phyloP scores from a whole-genome alignment of 352 stramenopile genomes.

The Globisporangium heterothallicum region DNA sequence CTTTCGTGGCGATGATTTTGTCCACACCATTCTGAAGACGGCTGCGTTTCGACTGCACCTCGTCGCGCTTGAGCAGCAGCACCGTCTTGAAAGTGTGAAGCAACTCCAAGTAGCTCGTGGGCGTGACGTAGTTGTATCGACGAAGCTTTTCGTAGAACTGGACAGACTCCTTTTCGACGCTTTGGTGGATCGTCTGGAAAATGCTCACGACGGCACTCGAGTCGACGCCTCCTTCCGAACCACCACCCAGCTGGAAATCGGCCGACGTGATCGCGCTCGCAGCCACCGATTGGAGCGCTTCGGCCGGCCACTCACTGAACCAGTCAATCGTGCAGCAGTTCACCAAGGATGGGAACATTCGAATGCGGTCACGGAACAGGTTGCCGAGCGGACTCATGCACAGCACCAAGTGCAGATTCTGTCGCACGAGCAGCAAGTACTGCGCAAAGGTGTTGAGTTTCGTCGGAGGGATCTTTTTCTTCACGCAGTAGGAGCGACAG shows the following conservation, averaged over 20 bases:
- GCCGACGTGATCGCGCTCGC: slow-evolving; percentile 49
- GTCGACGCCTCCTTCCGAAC: slow-evolving; percentile 30
- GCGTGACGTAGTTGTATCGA: slow-evolving; percentile 93
- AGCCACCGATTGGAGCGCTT: slow-evolving; percentile 78
- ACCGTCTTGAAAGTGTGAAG: slow-evolving; percentile 91
- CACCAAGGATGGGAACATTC: slow-evolving; percentile 87
- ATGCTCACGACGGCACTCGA: slow-evolving; percentile 56
- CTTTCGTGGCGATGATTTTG: slow-evolving; percentile 91
- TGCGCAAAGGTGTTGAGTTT: slow-evolving; percentile 94
- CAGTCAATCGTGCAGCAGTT: slow-evolving; percentile 89
- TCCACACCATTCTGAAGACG: slow-evolving; percentile 89
- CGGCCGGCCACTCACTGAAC: slow-evolving; percentile 85
- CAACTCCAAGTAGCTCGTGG: slow-evolving; percentile 92
- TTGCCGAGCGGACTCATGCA: slow-evolving; percentile 90
- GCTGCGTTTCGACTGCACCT: slow-evolving; percentile 82
- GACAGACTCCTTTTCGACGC: slow-evolving; percentile 71
- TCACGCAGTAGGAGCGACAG: slow-evolving; percentile 87
- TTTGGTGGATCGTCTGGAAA: slow-evolving; percentile 88
- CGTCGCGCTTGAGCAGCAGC: slow-evolving; percentile 83
- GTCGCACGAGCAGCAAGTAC: slow-evolving; percentile 89
- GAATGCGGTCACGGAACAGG: slow-evolving; percentile 89
- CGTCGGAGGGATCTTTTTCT: slow-evolving; percentile 87
- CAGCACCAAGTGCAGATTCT: slow-evolving; percentile 91
- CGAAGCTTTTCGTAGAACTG: slow-evolving; percentile 87
- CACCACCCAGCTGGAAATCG: slow-evolving; percentile 55